phyloP scores from a whole-genome alignment of 2,329 filamentous ascomycete species.

The Exophiala sideris region DNA sequence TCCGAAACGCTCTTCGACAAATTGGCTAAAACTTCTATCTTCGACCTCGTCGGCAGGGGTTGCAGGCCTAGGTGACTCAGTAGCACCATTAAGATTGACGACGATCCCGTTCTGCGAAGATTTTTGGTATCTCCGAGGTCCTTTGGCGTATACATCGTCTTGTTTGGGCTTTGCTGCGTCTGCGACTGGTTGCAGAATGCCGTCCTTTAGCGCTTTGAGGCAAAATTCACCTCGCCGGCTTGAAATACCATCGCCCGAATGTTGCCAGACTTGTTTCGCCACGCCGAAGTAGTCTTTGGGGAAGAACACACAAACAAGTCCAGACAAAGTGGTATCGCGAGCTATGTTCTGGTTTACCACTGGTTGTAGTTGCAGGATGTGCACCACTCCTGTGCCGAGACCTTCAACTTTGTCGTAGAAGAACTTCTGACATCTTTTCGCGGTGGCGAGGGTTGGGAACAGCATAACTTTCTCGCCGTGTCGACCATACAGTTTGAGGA shows the following conservation, averaged over 20 bases:
- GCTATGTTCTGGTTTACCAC: slow-evolving; percentile 51
- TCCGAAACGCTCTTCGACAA: slow-evolving; percentile 91
- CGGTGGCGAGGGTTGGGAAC: slow-evolving; percentile 69
- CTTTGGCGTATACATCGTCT: slow-evolving; percentile 53
- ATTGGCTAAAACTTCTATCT: slow-evolving; percentile 67
- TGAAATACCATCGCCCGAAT: slow-evolving; percentile 87
- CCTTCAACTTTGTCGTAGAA: slow-evolving; percentile 59
- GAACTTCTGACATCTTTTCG: slow-evolving; percentile 72
- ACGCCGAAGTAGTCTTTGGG: slow-evolving; percentile 63
- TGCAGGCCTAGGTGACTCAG: slow-evolving; percentile 17
- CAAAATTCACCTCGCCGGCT: slow-evolving; percentile 91
- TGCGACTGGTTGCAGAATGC: slow-evolving; percentile 50
- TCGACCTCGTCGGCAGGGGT: slow-evolving; percentile 33
- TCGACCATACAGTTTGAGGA: slow-evolving; percentile 62
- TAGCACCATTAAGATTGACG: slow-evolving; percentile 31
- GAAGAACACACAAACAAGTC: slow-evolving; percentile 69
- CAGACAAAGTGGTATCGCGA: slow-evolving; percentile 51
- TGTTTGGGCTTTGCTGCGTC: slow-evolving; percentile 20
- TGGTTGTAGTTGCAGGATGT: slow-evolving; percentile 62
- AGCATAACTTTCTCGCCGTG: slow-evolving; percentile 64
- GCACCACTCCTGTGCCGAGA: slow-evolving; percentile 48
- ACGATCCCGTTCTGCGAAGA: slow-evolving; percentile 49
- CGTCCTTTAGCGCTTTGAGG: slow-evolving; percentile 68
- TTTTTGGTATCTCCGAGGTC: slow-evolving; percentile 74
- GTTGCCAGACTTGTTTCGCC: slow-evolving; percentile 97